A percentile compares a stretch with the other conserved stretches of the same genome.
phyloP scores from a whole-genome alignment of 1,284 basidiomycete genomes.

The Sanguinoderma infundibulare region DNA sequence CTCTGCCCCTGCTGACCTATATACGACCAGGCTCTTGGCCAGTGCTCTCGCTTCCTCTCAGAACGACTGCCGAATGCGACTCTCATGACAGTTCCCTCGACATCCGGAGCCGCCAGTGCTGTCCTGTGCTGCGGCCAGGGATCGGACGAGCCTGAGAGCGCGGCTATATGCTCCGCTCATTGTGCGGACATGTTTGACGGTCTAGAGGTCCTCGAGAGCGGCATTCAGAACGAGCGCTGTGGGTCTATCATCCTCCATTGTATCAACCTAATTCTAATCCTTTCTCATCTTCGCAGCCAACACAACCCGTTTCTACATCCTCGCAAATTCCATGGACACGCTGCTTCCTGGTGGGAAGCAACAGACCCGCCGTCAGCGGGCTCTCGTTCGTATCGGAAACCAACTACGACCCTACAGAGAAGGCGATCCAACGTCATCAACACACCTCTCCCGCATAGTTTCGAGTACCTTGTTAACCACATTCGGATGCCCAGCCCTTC shows the following conservation, averaged over 20 bases:
- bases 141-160: conserved; percentile 49
- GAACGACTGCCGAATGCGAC: conserved; percentile 55
- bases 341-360: conserved; percentile 24
- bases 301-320: conserved; percentile 65
- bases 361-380: conserved; percentile 34
- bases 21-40: conserved; percentile 68
- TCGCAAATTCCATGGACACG: conserved; percentile 42
- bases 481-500: conserved; percentile 40
- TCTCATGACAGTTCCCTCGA: conserved; percentile 63
- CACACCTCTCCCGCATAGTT: conserved; percentile 29
- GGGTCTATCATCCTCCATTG: conserved; percentile 27
- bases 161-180: conserved; percentile 74
- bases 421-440: conserved; percentile 19
- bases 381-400: conserved; percentile 44
- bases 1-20: background rate
- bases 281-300: conserved; percentile 48
- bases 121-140: conserved; percentile 41
- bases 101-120: conserved; percentile 66
- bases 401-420: conserved; percentile 4
- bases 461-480: conserved; percentile 37
- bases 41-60: conserved; percentile 65
- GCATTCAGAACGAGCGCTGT: conserved; percentile 69
- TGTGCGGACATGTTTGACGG: conserved; percentile 61
- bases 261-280: background rate
- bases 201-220: conserved; percentile 58